Conservation (phyloP, 306 rosid genomes). For the Vigna unguiculata region DNA sequence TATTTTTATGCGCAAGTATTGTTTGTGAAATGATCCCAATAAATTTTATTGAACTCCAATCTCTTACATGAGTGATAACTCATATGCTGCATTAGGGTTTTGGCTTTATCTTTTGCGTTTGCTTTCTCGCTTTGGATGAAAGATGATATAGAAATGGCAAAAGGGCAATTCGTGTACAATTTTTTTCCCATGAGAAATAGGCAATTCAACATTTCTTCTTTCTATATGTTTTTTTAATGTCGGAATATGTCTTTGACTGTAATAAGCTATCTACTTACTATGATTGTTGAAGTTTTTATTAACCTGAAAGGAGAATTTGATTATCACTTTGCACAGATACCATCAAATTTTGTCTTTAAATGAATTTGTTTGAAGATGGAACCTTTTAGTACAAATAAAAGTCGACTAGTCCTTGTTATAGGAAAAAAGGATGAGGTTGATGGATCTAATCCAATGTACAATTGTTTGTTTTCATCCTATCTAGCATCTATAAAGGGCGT, state of each 20-base stretch:
- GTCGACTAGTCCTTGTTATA: constrained; percentile 36
- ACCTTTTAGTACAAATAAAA: constrained; percentile 31
- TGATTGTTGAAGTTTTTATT: not conserved
- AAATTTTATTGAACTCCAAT: no score
- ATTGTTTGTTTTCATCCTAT: constrained; percentile 42
- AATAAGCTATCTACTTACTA: constrained; percentile 22
- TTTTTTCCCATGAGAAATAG: constrained; percentile 23
- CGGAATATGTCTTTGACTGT: constrained; percentile 42
- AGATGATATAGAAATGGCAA: not conserved
- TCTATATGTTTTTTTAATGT: not conserved
- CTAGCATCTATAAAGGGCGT: constrained; percentile 32
- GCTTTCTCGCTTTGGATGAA: no score
- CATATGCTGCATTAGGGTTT: no score
- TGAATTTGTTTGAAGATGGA: not conserved
- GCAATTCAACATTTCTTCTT: constrained; percentile 41
- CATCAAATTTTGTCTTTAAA: not conserved
- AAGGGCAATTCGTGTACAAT: constrained; percentile 14
- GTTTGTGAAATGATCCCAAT: no score
- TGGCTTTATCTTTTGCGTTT: no score
- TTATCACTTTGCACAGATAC: not conserved
- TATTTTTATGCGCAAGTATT: no score
- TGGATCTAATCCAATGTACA: constrained; percentile 44
- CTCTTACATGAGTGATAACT: no score
- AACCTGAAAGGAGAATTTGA: not conserved
- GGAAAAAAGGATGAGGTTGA: constrained; percentile 38